Conservation (phyloP, 1,284 basidiomycete species). For the Thecaphora frezii region DNA sequence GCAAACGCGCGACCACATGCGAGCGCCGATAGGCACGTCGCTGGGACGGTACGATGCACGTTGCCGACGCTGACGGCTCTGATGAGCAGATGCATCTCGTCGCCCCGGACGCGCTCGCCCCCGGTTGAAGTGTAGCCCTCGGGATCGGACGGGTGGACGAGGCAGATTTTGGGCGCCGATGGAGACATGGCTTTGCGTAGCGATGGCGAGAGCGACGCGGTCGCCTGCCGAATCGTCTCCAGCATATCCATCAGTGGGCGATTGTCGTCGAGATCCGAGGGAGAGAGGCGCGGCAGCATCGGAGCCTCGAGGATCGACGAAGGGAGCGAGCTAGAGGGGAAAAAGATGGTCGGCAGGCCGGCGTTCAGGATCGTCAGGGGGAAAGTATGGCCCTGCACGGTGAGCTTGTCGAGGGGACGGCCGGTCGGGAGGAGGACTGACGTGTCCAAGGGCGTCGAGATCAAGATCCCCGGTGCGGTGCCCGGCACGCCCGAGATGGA, state of each 20-base stretch:
- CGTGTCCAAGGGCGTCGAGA: constrained; percentile 45
- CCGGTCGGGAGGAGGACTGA: constrained; percentile 36
- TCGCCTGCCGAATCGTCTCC: constrained; percentile 34
- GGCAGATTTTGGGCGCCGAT: constrained; percentile 54
- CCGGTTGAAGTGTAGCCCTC: constrained; percentile 40
- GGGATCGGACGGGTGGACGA: constrained; percentile 35
- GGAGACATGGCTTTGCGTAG: constrained; percentile 28
- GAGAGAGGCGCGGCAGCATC: constrained; percentile 4
- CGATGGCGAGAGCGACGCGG: constrained; percentile 20
- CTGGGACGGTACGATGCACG: constrained; percentile 50
- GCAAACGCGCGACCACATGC: constrained; percentile 31
- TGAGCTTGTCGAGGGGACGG: constrained; percentile 23
- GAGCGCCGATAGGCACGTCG: constrained; percentile 50
- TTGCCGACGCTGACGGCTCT: constrained; percentile 50
- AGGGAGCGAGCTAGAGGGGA: constrained; percentile 27
- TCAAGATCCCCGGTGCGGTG: constrained; percentile 37
- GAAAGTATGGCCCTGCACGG: constrained; percentile 8
- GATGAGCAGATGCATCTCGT: constrained; percentile 42
- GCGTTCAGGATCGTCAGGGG: constrained; percentile 47
- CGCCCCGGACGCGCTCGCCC: constrained; percentile 9
- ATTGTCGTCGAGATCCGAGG: constrained; percentile 42
- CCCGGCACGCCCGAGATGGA: constrained; percentile 56
- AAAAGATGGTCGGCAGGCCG: constrained; percentile 52
- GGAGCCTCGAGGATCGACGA: constrained; percentile 13
- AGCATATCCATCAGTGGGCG: constrained; percentile 23